These are phyloP conservation scores for Cicer yamashitae DNA, from an alignment of 306 rosid species.

Conservation along the genomic window DNA sequence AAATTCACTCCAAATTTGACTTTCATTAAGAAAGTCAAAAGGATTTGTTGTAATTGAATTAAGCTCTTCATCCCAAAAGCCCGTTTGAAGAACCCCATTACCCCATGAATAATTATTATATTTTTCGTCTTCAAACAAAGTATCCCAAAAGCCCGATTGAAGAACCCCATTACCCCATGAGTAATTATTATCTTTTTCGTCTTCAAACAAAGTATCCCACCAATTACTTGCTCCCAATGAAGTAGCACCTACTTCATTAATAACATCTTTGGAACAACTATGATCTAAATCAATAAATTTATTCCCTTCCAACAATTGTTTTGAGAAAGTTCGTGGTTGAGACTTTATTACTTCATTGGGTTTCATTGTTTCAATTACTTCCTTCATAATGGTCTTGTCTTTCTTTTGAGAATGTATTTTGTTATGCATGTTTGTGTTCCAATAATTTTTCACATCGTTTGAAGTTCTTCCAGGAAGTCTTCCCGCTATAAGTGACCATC, in stretches of 20 bases:
- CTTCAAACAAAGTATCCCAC: slow-evolving; percentile 26
- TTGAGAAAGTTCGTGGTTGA: slow-evolving; percentile 35
- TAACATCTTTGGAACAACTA: not conserved
- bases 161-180: not conserved
- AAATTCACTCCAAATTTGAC: slow-evolving; percentile 15
- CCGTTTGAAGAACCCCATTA: not conserved
- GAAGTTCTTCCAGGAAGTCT: slow-evolving; percentile 48
- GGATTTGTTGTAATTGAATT: not conserved
- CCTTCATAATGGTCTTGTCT: not conserved
- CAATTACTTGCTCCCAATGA: not conserved
- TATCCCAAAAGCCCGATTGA: not conserved
- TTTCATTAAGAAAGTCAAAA: not conserved
- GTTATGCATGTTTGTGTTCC: slow-evolving; percentile 30
- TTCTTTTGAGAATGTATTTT: not conserved
- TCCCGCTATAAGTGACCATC: slow-evolving; percentile 53
- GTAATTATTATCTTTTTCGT: not conserved
- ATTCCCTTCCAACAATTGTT: not conserved
- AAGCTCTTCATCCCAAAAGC: slow-evolving; percentile 1
- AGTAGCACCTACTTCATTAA: not conserved
- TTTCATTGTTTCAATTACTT: not conserved
- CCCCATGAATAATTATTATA: not conserved
- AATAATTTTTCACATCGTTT: slow-evolving; percentile 48
- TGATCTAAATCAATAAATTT: not conserved
- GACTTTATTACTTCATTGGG: slow-evolving; percentile 30
- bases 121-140: not conserved